These are phyloP conservation scores for Thinopyrum elongatum DNA, from an alignment of 176 grass and related monocot species.

Conservation along the genomic window DNA sequence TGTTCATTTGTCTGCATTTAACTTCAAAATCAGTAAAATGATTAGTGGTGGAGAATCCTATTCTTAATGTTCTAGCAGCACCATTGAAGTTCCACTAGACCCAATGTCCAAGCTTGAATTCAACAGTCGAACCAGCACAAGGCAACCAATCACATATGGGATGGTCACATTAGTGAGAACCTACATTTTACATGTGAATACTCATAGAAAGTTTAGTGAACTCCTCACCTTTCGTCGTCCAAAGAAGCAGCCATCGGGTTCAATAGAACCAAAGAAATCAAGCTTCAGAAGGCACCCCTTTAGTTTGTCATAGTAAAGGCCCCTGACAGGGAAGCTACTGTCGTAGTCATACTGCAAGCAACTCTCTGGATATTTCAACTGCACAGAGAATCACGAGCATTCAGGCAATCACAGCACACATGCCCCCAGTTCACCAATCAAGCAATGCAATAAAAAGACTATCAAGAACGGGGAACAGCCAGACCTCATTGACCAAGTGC, in stretches of 20 bases:
- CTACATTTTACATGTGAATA: neutral
- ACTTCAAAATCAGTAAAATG: neutral
- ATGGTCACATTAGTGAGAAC: neutral
- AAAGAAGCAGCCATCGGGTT: constrained; percentile 91
- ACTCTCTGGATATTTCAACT: constrained; percentile 92
- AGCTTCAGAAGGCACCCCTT: constrained; percentile 94
- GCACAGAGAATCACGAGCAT: constrained; percentile 24
- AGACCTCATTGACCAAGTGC: constrained; percentile 87
- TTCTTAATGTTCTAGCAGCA: neutral
- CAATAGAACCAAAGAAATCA: constrained; percentile 98
- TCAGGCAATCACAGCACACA: constrained; percentile 16
- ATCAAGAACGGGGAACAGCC: neutral
- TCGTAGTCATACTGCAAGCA: constrained; percentile 92
- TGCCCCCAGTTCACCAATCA: neutral
- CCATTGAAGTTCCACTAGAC: neutral
- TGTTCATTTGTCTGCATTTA: constrained; percentile 6
- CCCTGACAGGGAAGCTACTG: constrained; percentile 77
- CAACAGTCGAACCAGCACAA: constrained; percentile 8
- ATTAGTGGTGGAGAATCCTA: neutral
- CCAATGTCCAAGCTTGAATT: neutral
- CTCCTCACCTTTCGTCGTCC: constrained; percentile 64
- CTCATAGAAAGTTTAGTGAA: neutral
- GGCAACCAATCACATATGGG: neutral
- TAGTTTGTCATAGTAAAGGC: constrained; percentile 88
- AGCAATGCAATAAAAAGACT: neutral